Base-by-base conservation (phyloP, 805 yeast species). In the Sugiyamaella qingdaonensis region DNA sequence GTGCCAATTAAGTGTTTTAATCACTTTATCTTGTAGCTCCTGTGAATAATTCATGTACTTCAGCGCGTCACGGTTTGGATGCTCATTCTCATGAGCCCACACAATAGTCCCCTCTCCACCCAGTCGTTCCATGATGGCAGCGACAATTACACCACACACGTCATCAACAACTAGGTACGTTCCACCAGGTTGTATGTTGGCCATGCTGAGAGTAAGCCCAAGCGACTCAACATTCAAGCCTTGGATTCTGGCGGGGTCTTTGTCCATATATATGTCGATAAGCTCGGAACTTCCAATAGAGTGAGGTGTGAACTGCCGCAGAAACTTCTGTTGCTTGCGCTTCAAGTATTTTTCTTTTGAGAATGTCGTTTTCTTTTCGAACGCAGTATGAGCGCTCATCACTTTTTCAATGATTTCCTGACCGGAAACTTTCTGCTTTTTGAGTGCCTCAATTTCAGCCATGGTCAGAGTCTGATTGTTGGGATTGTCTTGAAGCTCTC, bases 261-360 rank as follows among this genome's bases (percentile, higher is more conserved):
- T 91, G 53, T 85, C 95, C 43, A 81, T 72, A 62, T 85, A 85
- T 62, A 82, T 86, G 54, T 87, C 84, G 42, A 92, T 68, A 56
- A 94, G 73, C 55, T 82, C 83, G 5, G 86, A 79, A 18, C 88
- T 73, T 16, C 89, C 85, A 48, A 94, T 69, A 59, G 83, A 81
- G 59, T 87, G 88, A 14, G 95, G 83, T 1, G 90, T 85, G 72
- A 94, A 92, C 62, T 88, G 79, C 66, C 95, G 81, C 53, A 88
- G 78, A 66, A 88, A 94, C 73, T 94, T 94, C 67, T 86, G 90
- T 69, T 89, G 95, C 70, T 94, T 94, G 63, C 99, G 81, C 58
- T 85, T 84, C 62, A 92, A 70, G 68, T 94, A 94, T 71, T 94
- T 94, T 61, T 87, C 96, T 68, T 94, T 97, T 1, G 97, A 88